Evolutionary conservation across 371 early-diverging fungal species (phyloP), one percentile per base, ranked within the genome.

Genomic region (Mortierella sp.): DNA sequence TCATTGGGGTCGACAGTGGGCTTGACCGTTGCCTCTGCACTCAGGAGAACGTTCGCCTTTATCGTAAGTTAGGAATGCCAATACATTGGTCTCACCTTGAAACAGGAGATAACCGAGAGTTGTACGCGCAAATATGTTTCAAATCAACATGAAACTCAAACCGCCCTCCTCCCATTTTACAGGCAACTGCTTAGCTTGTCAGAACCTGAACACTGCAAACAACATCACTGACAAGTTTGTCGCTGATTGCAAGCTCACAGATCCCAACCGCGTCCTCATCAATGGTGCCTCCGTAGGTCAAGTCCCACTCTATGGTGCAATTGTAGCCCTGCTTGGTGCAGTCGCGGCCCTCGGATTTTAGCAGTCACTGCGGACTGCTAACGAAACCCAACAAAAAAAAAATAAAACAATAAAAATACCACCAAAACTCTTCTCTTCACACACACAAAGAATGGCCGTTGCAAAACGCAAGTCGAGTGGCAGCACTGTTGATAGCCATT

Each of bases 391-490:
- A n/a, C n/a, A n/a, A n/a, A n/a, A n/a, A n/a, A n/a, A n/a, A n/a
- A n/a, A n/a, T n/a, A n/a, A n/a, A n/a, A n/a, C 34, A 47, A 18
- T 18, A 56, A 3, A 16, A n/a, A 43, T 2, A 21, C 12, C 14
- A 23, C 31, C 27, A 23, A 12, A 34, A 26, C 45, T 21, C 42
- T 31, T 41, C 16, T 26, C 47, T 21, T 9, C 38, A 54, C 43
- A 56, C 21, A 57, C 54, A 54, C 19, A 69, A 31, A 39, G 23
- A 50, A 76, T 76, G 76, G 76, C 76, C 46, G 70, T 66, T 50
- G 24, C 66, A 45, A 76, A 76, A 55, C 64, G 76, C 53, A 76
- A 76, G 54, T 64, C 74, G 26, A 42, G 43, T 58, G 58, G 68
- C 57, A 60, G 64, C 57, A 67, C 64, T 16, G 62, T 70, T 21